Percentiles rank a stretch among this genome's conserved stretches.
These are phyloP conservation scores for Stemphylium vesicarium DNA, from an alignment of 2,329 filamentous ascomycete genomes.

Conservation along the genomic window DNA sequence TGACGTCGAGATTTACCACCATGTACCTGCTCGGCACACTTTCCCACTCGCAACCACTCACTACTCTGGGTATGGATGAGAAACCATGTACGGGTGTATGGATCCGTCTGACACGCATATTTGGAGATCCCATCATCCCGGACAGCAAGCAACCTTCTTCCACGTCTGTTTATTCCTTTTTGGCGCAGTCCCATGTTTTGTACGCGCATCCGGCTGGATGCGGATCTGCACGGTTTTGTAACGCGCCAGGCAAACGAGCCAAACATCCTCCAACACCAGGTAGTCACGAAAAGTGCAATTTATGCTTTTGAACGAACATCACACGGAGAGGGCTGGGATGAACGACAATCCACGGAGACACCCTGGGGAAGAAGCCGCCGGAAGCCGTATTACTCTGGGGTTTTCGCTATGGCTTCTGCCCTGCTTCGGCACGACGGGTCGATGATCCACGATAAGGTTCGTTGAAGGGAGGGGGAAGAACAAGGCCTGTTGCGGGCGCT, in stretches of 20 bases:
- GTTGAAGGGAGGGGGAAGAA: background rate
- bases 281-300: background rate
- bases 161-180: background rate
- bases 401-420: background rate
- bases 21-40: background rate
- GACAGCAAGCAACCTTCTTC: background rate
- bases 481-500: background rate
- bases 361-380: background rate
- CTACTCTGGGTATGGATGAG: too few species aligned
- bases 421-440: constrained; percentile 9
- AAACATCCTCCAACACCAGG: background rate
- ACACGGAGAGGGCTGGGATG: background rate
- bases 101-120: background rate
- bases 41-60: background rate
- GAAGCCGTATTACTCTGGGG: background rate
- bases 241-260: background rate
- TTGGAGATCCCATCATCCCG: background rate
- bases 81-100: background rate
- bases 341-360: background rate
- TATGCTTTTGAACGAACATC: background rate
- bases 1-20: background rate
- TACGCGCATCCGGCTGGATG: background rate
- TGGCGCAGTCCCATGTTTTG: constrained; percentile 1
- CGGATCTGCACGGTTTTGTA: background rate
- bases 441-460: constrained; percentile 6